phyloP scores from a whole-genome alignment of 2,329 filamentous ascomycete genomes.

The Calonectria pseudoturangicola region DNA sequence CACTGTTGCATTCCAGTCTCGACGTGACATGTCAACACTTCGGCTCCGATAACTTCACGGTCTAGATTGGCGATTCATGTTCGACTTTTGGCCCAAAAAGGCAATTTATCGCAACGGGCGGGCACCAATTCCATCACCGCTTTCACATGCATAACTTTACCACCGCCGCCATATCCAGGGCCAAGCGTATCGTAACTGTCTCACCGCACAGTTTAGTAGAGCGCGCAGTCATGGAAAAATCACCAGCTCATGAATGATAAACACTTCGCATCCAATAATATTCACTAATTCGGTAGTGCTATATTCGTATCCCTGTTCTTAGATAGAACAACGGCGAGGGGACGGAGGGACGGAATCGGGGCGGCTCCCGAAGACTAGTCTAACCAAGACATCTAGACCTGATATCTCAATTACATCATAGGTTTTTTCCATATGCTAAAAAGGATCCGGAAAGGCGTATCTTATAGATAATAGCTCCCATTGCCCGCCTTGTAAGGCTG shows the following conservation, averaged over 20 bases:
- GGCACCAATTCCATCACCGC: background rate
- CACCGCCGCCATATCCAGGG: too few relatives aligned
- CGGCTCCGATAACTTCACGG: background rate
- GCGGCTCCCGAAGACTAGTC: background rate
- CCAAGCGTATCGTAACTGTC: background rate
- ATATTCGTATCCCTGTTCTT: background rate
- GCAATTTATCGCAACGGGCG: background rate
- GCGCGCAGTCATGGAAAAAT: background rate
- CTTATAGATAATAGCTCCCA: background rate
- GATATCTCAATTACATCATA: background rate
- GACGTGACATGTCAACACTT: too few relatives aligned
- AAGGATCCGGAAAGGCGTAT: background rate
- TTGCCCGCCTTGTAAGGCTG: conserved; percentile 5
- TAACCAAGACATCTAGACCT: too few relatives aligned
- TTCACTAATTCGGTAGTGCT: background rate
- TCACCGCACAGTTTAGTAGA: background rate
- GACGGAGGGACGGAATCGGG: background rate
- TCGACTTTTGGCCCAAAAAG: background rate
- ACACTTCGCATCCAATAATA: background rate
- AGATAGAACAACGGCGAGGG: too few relatives aligned
- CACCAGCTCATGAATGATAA: background rate
- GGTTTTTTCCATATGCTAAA: background rate
- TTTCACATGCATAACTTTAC: background rate
- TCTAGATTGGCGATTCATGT: background rate
- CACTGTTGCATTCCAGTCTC: background rate